Evolutionary conservation across 2,329 filamentous ascomycete species (phyloP), one percentile per base, ranked within the genome.

Genomic region (Xylaria sp.): DNA sequence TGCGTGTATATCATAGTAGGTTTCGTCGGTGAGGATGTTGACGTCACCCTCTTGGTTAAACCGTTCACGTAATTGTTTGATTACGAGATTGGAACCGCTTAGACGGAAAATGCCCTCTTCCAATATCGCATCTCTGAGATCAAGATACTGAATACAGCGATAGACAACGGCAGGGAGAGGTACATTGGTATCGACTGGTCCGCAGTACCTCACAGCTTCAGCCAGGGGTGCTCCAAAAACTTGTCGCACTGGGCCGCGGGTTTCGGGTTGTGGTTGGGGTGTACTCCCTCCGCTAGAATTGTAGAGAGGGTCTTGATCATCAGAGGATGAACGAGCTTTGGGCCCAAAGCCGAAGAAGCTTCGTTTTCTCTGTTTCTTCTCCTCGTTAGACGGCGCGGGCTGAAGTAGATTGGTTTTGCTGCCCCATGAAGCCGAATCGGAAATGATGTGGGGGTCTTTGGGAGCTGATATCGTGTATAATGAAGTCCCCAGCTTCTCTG

Each of bases 81-180:
- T 97, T 59, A 97, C 91, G 64, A 97, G 88, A 78, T 97, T 98
- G 0, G 95, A 98, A n/a, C 96, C 96, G 79, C 94, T 98, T 51
- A 99, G 86, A 61, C 96, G 90, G 86, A 99, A 99, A 51, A 99
- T 97, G 52, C 96, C 96, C 81, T 99, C 96, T 80, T 99, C 96
- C 6, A 86, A 86, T 57, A 91, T 86, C 12, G 94, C 96, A 71
- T 92, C 89, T 82, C 94, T 94, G 7, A 89, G 87, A 73, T 93
- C 91, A 20, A 99, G 86, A 79, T 97, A 99, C 80, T 98, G 93
- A 70, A 99, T 92, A 78, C 94, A 98, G 66, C 96, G 91, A 82
- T 97, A 99, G 9, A 98, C 93, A 2, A 99, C 96, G 7, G 95
- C 93, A 1, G 96, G 96, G 34, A 99, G 84, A 34, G 92, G 90